Evolutionary conservation across 1,139 yeast species (phyloP).

Genomic region (Debaryomyces robertsiae): DNA sequence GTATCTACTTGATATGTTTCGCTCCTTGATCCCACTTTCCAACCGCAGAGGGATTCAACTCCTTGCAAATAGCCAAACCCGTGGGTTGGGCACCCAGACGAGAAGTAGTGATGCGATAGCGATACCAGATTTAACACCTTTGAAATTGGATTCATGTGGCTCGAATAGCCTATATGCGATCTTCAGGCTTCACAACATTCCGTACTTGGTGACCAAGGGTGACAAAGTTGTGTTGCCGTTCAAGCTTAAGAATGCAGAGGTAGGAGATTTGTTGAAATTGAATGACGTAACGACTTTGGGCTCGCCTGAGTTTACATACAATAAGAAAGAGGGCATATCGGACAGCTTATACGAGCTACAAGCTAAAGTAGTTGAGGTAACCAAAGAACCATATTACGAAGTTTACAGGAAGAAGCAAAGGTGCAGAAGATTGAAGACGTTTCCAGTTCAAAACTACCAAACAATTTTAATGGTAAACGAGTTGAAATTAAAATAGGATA

Average conservation of each 20-base stretch:
- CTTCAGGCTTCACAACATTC: slow-evolving; percentile 78
- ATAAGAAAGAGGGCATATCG: slow-evolving; percentile 38
- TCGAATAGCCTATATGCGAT: slow-evolving; percentile 69
- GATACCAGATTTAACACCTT: slow-evolving; percentile 34
- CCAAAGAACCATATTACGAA: slow-evolving; percentile 74
- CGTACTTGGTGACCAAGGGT: slow-evolving; percentile 88
- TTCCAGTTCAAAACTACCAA: slow-evolving; percentile 74
- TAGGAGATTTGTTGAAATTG: slow-evolving; percentile 77
- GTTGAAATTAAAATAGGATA: slow-evolving; percentile 48
- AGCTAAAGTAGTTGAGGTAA: slow-evolving; percentile 84
- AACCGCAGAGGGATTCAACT: neutral
- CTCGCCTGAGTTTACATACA: slow-evolving; percentile 74
- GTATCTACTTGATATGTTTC: slow-evolving; percentile 2
- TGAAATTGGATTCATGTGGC: slow-evolving; percentile 63
- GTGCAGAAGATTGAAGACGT: slow-evolving; percentile 80
- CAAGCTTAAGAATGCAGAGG: slow-evolving; percentile 68
- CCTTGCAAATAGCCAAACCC: neutral
- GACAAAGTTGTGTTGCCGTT: slow-evolving; percentile 81
- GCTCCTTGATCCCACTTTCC: slow-evolving; percentile 3
- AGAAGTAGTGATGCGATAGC: neutral
- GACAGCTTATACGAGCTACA: slow-evolving; percentile 55
- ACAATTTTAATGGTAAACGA: slow-evolving; percentile 83
- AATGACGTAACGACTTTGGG: slow-evolving; percentile 82
- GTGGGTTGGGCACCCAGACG: neutral
- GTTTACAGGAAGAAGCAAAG: slow-evolving; percentile 69